Evolutionary conservation across 352 stramenopile species (phyloP), one percentile per base, ranked within the genome.

Genomic region (Globisporangium apiculatum): DNA sequence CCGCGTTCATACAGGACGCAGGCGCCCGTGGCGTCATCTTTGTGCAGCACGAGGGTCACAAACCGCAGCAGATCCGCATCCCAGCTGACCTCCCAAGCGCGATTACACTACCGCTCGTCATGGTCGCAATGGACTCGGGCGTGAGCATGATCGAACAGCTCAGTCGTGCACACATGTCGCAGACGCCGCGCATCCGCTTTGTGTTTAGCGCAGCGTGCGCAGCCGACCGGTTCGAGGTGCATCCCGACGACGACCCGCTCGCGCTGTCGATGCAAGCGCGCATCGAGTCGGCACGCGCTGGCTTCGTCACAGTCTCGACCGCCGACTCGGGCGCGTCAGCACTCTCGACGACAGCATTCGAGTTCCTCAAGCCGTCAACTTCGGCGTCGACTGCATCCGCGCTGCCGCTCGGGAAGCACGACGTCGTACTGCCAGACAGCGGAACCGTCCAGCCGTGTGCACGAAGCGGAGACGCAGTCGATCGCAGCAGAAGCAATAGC

Each of bases 61-160:
- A 89, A 58, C 74, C 75, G 7, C 71, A 80, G 47, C 72, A 82
- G 36, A 69, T 91, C 45, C 63, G 65, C 11, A 58, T 88, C 43
- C 62, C 62, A 1, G 59, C 42, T 2, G 70, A 79, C 14, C 58
- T 86, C 1, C 75, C 73, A 12, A 72, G 71, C 41, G 59, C 71
- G 7, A 76, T 89, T 31, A 49, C 51, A 4, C 64, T 88, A 15
- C 76, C 79, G 2, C 58, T 92, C 37, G 77, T 83, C 31, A 90
- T 90, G 79, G 64, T 90, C 42, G 79, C 79, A n/a, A 69, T 58
- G 18, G 72, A 83, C 60, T 83, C 82, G 17, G 82, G 82, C 42
- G 64, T 63, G 12, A 71, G 67, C 6, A 68, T 85, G 11, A 48
- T 83, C 5, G 68, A 80, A 41, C 64, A 67, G 49, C 67, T 87